These are phyloP conservation scores for Paraphoma sp. DNA, from an alignment of 2,329 filamentous ascomycete genomes.

Conservation along the genomic window DNA sequence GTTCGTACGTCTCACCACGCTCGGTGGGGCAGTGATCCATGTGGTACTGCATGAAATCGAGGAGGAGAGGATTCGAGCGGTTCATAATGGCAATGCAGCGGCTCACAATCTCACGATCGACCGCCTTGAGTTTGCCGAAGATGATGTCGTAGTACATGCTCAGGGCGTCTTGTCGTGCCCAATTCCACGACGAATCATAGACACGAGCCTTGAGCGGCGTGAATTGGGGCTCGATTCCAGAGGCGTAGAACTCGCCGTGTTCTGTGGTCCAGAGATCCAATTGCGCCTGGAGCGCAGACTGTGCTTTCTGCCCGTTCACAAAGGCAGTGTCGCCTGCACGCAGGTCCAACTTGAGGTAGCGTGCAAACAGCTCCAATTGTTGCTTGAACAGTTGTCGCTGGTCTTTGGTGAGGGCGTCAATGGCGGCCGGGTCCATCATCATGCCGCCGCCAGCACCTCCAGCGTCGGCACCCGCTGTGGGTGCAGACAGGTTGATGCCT, in stretches of 20 bases:
- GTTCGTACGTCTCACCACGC: slow-evolving; percentile 93
- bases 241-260: slow-evolving; percentile 94
- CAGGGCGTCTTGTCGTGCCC: slow-evolving; percentile 95
- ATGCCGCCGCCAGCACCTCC: slow-evolving; percentile 80
- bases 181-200: slow-evolving; percentile 99
- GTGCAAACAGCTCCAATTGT: slow-evolving; percentile 91
- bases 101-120: slow-evolving; percentile 97
- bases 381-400: slow-evolving; percentile 97
- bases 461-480: slow-evolving; percentile 72
- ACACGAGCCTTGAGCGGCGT: slow-evolving; percentile 91
- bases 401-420: slow-evolving; percentile 96
- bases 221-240: slow-evolving; percentile 93
- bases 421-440: slow-evolving; percentile 99
- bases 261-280: slow-evolving; percentile 94
- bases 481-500: slow-evolving; percentile 82
- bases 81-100: slow-evolving; percentile 99
- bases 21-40: slow-evolving; percentile 98
- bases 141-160: slow-evolving; percentile 99
- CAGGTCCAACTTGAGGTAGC: slow-evolving; percentile 97
- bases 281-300: slow-evolving; percentile 88
- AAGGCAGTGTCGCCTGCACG: slow-evolving; percentile 95
- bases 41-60: slow-evolving; percentile 99
- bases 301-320: slow-evolving; percentile 81
- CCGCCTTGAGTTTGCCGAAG: slow-evolving; percentile 88
- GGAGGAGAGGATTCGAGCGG: slow-evolving; percentile 90